Evolutionary conservation across 345 rosid species (phyloP).

Genomic region (Salix suchowensis): DNA sequence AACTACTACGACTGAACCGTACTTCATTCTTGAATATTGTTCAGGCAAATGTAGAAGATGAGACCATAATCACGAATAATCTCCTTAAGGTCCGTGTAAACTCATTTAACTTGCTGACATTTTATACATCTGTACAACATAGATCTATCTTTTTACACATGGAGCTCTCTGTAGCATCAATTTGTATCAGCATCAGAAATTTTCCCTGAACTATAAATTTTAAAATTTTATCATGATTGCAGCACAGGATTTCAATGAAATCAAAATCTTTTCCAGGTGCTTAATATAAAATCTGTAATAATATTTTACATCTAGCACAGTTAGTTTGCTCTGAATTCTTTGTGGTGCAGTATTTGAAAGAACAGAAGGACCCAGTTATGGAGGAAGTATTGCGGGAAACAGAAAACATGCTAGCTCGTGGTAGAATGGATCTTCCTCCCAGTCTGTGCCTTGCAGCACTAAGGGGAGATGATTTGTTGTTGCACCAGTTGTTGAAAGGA

Average conservation of each 20-base stretch:
- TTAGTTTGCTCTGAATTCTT: background rate
- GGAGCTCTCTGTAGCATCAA: background rate
- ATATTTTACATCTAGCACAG: background rate
- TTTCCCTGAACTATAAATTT: background rate
- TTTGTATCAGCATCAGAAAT: background rate
- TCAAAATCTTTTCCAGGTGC: background rate
- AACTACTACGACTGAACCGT: constrained; percentile 81
- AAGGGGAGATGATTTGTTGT: constrained; percentile 25
- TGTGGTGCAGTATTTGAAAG: constrained; percentile 51
- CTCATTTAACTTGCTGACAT: background rate
- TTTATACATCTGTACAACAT: background rate
- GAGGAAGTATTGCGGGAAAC: constrained; percentile 59
- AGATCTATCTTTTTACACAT: background rate
- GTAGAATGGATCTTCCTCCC: constrained; percentile 73
- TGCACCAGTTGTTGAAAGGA: constrained; percentile 21
- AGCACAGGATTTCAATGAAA: background rate
- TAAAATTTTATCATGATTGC: background rate
- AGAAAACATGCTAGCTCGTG: constrained; percentile 72
- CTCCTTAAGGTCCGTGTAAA: constrained; percentile 62
- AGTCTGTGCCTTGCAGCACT: constrained; percentile 41
- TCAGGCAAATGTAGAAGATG: constrained; percentile 92
- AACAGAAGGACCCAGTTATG: constrained; percentile 62
- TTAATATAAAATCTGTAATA: background rate
- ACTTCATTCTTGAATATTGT: constrained; percentile 74
- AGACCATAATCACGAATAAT: constrained; percentile 84